These are phyloP conservation scores for Pythium phragmiticola DNA, from an alignment of 352 stramenopile genomes.

Conservation along the genomic window DNA sequence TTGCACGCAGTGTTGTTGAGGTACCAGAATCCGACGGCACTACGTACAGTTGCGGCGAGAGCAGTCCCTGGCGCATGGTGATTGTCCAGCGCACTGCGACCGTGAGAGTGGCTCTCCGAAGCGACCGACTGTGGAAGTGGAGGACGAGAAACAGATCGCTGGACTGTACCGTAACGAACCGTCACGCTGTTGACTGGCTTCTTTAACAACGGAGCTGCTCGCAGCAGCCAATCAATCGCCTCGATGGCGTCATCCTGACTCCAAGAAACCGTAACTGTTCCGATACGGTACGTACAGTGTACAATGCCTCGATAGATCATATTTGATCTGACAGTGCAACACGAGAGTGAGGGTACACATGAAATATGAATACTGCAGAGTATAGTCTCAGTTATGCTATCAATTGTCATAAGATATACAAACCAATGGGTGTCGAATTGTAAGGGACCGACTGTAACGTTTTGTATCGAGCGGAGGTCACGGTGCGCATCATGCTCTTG, in stretches of 20 bases:
- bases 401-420: too few species aligned
- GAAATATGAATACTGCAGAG: too few species aligned
- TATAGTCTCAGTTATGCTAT: too few species aligned
- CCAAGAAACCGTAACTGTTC: conserved; percentile 2
- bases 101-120: too few species aligned
- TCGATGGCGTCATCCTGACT: conserved; percentile 6
- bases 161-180: not conserved
- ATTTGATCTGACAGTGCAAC: too few species aligned
- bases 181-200: not conserved
- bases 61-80: conserved; percentile 6
- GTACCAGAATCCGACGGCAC: not conserved
- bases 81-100: not conserved
- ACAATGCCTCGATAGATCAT: not conserved
- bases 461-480: too few species aligned
- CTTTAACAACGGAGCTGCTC: not conserved
- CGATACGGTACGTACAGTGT: not conserved
- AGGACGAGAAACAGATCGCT: not conserved
- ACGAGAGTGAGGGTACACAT: too few species aligned
- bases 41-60: conserved; percentile 7
- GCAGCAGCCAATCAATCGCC: conserved; percentile 3
- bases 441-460: too few species aligned
- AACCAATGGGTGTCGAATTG: too few species aligned
- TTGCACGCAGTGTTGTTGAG: not conserved
- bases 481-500: too few species aligned
- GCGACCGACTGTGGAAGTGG: not conserved